A percentile compares a stretch with the other conserved stretches of the same genome.
Conservation (phyloP, 2,329 filamentous ascomycete species). For the Hirsutella rhossiliensis region DNA sequence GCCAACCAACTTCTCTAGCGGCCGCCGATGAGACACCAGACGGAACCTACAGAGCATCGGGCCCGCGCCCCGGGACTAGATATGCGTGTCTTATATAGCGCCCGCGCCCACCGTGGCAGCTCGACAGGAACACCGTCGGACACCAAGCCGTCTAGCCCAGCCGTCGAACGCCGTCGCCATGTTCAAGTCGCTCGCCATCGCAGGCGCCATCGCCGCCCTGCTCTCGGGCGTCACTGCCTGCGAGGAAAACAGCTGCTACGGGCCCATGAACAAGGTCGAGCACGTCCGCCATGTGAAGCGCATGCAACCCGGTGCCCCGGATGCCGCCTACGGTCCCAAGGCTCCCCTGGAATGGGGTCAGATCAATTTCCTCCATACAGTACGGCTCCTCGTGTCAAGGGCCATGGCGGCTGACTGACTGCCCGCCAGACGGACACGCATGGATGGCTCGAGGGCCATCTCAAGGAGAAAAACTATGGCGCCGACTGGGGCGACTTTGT, state of each 20-base stretch:
- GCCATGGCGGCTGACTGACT: neutral
- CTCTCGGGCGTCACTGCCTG: constrained; percentile 19
- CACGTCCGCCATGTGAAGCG: constrained; percentile 35
- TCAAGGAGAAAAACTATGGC: constrained; percentile 51
- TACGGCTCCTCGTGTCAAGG: constrained; percentile 5
- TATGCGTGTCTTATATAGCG: too few species aligned
- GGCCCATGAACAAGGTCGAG: constrained; percentile 25
- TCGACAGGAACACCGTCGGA: too few species aligned
- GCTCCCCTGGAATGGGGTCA: constrained; percentile 47
- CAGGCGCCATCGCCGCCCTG: constrained; percentile 6
- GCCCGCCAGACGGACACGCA: constrained; percentile 40
- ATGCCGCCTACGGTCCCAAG: constrained; percentile 29
- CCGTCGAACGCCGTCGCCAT: neutral
- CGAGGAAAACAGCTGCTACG: constrained; percentile 24
- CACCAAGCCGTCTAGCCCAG: neutral
- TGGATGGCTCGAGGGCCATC: constrained; percentile 47
- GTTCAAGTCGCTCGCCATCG: constrained; percentile 5
- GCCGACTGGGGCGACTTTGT: constrained; percentile 57
- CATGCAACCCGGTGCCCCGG: constrained; percentile 32
- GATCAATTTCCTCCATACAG: constrained; percentile 48
- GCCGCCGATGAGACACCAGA: too few species aligned
- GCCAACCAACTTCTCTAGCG: too few species aligned
- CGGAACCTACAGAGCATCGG: too few species aligned
- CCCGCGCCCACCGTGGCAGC: too few species aligned
- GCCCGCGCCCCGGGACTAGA: too few species aligned